Conservation (phyloP, 345 rosid genomes). For the Gossypium longicalyx region DNA sequence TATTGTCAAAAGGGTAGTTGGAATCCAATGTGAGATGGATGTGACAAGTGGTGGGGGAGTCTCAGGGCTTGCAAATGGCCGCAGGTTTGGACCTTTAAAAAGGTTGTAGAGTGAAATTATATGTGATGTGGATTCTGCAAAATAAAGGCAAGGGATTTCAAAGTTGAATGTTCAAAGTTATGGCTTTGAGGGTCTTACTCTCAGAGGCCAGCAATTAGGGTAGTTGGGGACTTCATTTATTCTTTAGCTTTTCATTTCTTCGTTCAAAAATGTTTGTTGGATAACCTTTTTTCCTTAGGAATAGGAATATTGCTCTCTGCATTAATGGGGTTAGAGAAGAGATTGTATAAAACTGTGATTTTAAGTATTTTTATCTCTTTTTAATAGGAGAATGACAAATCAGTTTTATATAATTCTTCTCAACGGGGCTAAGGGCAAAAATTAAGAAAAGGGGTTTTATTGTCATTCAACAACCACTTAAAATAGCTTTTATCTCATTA, state of each 20-base stretch:
- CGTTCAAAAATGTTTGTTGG: not conserved
- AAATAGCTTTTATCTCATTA: too few relatives aligned
- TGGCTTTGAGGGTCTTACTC: not conserved
- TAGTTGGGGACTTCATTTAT: not conserved
- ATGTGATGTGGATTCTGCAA: too few relatives aligned
- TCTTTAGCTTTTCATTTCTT: not conserved
- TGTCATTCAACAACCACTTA: too few relatives aligned
- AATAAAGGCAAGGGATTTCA: not conserved
- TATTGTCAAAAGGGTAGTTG: constrained; percentile 25
- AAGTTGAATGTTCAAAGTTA: not conserved
- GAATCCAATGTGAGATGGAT: constrained; percentile 26
- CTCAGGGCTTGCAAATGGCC: not conserved
- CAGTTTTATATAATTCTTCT: too few relatives aligned
- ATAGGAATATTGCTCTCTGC: too few relatives aligned
- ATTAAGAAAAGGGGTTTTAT: too few relatives aligned
- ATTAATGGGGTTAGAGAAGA: too few relatives aligned
- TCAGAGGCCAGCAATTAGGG: not conserved
- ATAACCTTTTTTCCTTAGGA: too few relatives aligned
- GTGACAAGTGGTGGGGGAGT: constrained; percentile 5
- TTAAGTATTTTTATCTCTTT: accelerated
- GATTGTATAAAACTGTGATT: accelerated
- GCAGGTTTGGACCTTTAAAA: not conserved
- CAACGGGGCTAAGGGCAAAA: too few relatives aligned
- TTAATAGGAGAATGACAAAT: too few relatives aligned
- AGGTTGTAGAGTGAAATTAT: not conserved